Evolutionary conservation across 2,329 filamentous ascomycete genomes (phyloP), one percentile per base, ranked within the genome.

Genomic region (Ilyonectria mors-panacis): DNA sequence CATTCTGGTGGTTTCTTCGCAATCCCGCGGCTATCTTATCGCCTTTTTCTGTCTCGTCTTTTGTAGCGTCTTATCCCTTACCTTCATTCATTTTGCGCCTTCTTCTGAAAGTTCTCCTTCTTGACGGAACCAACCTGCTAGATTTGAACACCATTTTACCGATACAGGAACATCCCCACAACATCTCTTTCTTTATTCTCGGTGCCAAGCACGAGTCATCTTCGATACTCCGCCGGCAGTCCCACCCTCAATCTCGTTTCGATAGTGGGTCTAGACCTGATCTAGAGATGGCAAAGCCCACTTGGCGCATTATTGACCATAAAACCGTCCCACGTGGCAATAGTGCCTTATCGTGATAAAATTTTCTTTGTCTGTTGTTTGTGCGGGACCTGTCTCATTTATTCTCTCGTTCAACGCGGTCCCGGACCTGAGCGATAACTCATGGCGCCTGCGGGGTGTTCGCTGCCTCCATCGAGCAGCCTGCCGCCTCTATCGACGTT

Each of bases 381-480:
- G 33, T 19, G 28, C 13, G 15, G n/a, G 39, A 42, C 8, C 10
- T 13, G 15, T 13, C 23, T 53, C 37, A 42, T 13, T 48, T 21
- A 39, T 26, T 33, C 15, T 26, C n/a, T 47, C 6, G 7, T 23
- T 26, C 19, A 28, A 39, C 10, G 33, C 35, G 13, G 21, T 44
- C 21, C 21, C 17, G 13, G 50, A 30, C 47, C 28, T 23, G 10
- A 17, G 17, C 13, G 42, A 50, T 15, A 30, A 26, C 23, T 26
- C 15, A 66, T 66, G 63, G 63, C 59, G 39, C 58, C 63, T 44
- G 37, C 33, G 53, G 63, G 33, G 58, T 61, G 33, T 47, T 33
- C 19, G 67, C 77, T 80, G 76, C 79, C 81, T 76, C 83, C 83
- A 1, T 82, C 83, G 65, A 81, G 80, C 78, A 83, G 81, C 74